A percentile compares a stretch with the other conserved stretches of the same genome.
phyloP scores from a whole-genome alignment of 345 rosid species.

The Hibiscus mutabilis region DNA sequence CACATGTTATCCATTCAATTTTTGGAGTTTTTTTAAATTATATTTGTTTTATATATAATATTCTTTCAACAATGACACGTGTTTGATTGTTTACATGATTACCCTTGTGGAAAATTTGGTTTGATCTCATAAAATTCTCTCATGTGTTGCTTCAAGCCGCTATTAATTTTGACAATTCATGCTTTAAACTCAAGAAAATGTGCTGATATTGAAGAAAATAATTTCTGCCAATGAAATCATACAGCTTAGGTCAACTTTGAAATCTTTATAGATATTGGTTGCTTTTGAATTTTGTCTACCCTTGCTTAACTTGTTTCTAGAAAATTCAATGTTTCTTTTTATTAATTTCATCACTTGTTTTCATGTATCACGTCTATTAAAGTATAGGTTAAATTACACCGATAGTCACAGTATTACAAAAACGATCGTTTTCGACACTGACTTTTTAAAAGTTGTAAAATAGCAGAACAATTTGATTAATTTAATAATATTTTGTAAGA shows the following conservation, averaged over 20 bases:
- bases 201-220: background rate
- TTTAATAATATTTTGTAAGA: too few relatives aligned
- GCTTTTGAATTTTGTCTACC: too few relatives aligned
- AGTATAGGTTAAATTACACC: too few relatives aligned
- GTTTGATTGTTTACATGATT: background rate
- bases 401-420: too few relatives aligned
- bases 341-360: background rate
- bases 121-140: background rate
- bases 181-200: slow-evolving; percentile 9
- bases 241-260: too few relatives aligned
- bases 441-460: too few relatives aligned
- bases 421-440: too few relatives aligned
- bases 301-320: too few relatives aligned
- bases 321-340: too few relatives aligned
- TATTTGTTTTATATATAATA: background rate
- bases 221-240: background rate
- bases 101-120: background rate
- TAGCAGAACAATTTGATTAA: too few relatives aligned
- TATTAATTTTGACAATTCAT: slow-evolving; percentile 1
- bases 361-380: background rate
- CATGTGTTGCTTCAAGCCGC: background rate
- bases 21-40: too few relatives aligned
- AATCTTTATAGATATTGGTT: too few relatives aligned
- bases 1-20: background rate
- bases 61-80: background rate